Base-by-base conservation (phyloP, 768 basidiomycete species). In the Agaricus blazei region DNA sequence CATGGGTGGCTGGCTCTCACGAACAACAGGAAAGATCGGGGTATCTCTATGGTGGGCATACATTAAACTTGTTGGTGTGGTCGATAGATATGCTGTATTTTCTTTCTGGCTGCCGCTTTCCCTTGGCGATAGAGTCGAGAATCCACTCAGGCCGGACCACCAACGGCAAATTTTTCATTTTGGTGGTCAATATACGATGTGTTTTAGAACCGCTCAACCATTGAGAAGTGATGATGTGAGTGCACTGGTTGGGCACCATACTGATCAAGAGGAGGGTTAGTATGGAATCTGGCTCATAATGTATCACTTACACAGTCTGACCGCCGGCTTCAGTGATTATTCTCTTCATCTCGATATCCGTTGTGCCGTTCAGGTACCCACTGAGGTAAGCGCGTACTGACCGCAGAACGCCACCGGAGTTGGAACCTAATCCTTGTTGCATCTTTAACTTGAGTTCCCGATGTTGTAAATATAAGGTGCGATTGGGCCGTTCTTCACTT, bases 131-230 rank as follows among this genome's bases (percentile, higher is more conserved):
- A 60, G 87, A 87, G 59, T 90, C 88, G 9, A 73, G 70, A 6
- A 90, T 76, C 88, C 88, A 91, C 65, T 86, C 84, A 8, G 88
- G 88, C 54, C 75, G 82, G 31, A 93, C 88, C 52, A 93, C 78
- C 53, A 86, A 76, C 6, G 75, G 71, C 36, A 75, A 74, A 54
- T 66, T 75, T 59, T 73, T 72, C 31, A 71, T 72, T 61, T 80
- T 83, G 24, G 71, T 66, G 19, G 76, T 80, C 52, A 92, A 68
- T 49, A 84, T 62, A 61, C 76, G 82, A 56, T 91, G 82, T 2
- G 80, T 85, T 68, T 93, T 93, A 27, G 82, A 79, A 15, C 78
- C 88, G 62, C 77, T 88, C 54, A 92, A 73, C 51, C 78, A 79
- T 59, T 82, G 81, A 5, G 89, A 90, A 8, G 87, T 87, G 38